These are phyloP conservation scores for Saccharomycopsis microspora DNA, from an alignment of 805 yeast species.

Conservation along the genomic window DNA sequence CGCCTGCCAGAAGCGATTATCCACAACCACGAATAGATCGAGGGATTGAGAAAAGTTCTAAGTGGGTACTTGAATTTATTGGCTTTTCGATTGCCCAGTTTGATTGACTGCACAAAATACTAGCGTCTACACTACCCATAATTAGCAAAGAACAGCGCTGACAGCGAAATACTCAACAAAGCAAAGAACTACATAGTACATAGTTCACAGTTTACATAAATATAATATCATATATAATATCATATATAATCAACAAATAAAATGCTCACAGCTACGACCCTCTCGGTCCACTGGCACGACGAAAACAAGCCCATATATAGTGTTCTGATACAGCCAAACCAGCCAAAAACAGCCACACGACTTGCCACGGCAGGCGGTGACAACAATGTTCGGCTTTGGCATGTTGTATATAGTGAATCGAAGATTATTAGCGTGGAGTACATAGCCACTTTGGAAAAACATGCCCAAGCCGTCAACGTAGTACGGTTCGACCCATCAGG, in stretches of 20 bases:
- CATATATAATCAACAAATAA: not conserved
- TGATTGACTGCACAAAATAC: too few relatives aligned
- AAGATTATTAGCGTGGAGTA: constrained; percentile 48
- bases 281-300: constrained; percentile 65
- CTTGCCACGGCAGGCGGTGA: constrained; percentile 92
- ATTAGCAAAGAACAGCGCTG: too few relatives aligned
- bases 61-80: too few relatives aligned
- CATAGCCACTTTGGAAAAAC: constrained; percentile 71
- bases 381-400: constrained; percentile 56
- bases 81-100: too few relatives aligned
- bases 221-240: not conserved
- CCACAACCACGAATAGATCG: too few relatives aligned
- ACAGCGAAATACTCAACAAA: too few relatives aligned
- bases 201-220: not conserved
- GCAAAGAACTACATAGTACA: too few relatives aligned
- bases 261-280: constrained; percentile 32
- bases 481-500: constrained; percentile 74
- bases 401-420: constrained; percentile 22
- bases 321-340: constrained; percentile 45
- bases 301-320: constrained; percentile 66
- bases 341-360: constrained; percentile 10
- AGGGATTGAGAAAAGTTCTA: too few relatives aligned
- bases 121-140: too few relatives aligned
- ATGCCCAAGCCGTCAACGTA: constrained; percentile 89
- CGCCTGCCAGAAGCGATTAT: too few relatives aligned